A percentile compares a stretch with the other conserved stretches of the same genome.
phyloP scores from a whole-genome alignment of 768 basidiomycete species.

The Mycena leptocephala region DNA sequence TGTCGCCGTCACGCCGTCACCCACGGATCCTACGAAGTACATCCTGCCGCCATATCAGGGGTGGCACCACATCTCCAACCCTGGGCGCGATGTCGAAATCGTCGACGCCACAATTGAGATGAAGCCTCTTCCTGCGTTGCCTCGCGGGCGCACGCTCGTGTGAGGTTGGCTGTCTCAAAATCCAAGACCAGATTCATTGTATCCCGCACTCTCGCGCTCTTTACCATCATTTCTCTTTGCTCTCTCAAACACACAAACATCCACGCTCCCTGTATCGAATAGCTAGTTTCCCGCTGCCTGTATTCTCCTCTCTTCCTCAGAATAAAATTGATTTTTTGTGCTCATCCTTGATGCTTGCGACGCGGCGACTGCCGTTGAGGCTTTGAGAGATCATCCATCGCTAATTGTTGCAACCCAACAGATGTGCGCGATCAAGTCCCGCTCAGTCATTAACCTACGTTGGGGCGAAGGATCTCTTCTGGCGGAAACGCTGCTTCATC shows the following conservation, averaged over 20 bases:
- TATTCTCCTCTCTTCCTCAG: background rate
- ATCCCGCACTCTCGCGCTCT: background rate
- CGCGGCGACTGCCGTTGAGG: too few species aligned
- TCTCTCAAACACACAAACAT: background rate
- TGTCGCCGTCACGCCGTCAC: background rate
- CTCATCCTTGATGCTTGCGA: too few species aligned
- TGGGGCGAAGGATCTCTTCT: too few species aligned
- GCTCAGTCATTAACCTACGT: too few species aligned
- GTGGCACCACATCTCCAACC: slow-evolving; percentile 10
- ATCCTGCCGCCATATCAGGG: slow-evolving; percentile 4
- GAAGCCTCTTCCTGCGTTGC: background rate
- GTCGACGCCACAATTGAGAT: background rate
- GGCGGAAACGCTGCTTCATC: too few species aligned
- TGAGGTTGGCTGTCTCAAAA: background rate
- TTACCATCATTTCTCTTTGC: background rate
- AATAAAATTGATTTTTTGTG: background rate
- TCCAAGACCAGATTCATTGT: background rate
- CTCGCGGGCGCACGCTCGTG: background rate
- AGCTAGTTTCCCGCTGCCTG: background rate
- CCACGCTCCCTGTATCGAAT: slow-evolving; percentile 2
- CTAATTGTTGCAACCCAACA: too few species aligned
- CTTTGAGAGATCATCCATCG: too few species aligned
- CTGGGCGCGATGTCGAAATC: background rate
- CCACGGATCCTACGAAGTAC: background rate
- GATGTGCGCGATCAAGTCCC: too few species aligned